Evolutionary conservation across 441 rosid genomes (phyloP), one percentile per base, ranked within the genome.

Genomic region (Monsonia emarginata): DNA sequence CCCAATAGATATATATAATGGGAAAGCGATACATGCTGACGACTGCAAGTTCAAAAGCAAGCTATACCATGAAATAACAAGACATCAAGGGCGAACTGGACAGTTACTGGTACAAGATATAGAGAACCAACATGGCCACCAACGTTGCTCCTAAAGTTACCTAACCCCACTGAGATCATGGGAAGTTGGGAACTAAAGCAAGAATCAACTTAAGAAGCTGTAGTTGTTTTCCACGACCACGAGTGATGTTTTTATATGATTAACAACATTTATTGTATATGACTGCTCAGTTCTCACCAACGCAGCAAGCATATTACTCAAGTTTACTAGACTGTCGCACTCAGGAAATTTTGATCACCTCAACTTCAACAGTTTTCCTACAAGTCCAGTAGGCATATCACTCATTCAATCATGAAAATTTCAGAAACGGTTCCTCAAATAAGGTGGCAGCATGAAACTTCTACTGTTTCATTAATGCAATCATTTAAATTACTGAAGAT

Each of bases 401-500:
- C 4, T 52, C 24, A 14, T 52, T 36, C 42, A 36, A 36, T 36
- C 42, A 36, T 36, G 42, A 10, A 36, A 36, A 36, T 10, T 50
- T 24, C 13, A 54, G 9, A 28, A 24, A 54, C 0, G 13, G 8
- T 54, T 54, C 60, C 60, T 54, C n/a, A 10, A n/a, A 24, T 11
- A 68, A 25, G 27, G 59, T 19, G 14, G 62, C 28, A 30, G 11
- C n/a, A 48, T 25, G 52, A 26, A 68, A 68, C 60, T 31, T 30
- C 46, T 4, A 22, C 48, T 19, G 48, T 61, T 31, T 54, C 9
- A 61, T 68, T 27, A 27, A 59, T 28, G 38, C 63, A 59, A 59
- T 3, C 7, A 59, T 16, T 13, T 27, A 30, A 59, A 0, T n/a
- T 9, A 67, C 61, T n/a, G 61, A 7, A 42, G 40, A 30, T 69